Evolutionary conservation across 495 filamentous ascomycete species (phyloP), one percentile per base, ranked within the genome.

Genomic region (Trichoderma virens): DNA sequence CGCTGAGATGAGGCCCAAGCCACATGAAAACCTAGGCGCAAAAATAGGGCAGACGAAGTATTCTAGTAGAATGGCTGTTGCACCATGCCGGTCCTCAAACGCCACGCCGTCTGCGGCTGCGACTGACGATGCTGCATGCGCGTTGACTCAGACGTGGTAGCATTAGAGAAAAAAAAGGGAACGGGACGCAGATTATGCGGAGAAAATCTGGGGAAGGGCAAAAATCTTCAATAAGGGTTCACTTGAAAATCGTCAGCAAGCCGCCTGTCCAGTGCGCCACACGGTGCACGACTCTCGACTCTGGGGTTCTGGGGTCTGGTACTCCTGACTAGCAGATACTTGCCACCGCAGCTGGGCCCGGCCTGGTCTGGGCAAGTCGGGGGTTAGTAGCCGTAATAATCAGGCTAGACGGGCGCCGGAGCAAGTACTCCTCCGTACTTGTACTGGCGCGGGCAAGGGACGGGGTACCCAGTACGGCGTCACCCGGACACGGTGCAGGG

Each of bases 151-250:
- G 28, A 27, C n/a, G 25, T 56, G 51, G 51, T 30, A 30, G 23
- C 6, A 45, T 7, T 56, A 13, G 11, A 30, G 9, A 23, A 30
- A 56, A 30, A 28, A 56, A 56, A 56, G 16, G 27, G 23, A 30
- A 27, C 51, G 27, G 27, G 27, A 16, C 51, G 51, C 45, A 25
- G 20, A 56, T 27, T 56, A 56, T 56, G 51, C 51, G 51, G 51
- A 56, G 51, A 56, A 56, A 56, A 56, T 30, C 51, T 56, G 51
- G 51, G 51, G 51, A 56, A 56, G 25, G n/a, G 25, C 23, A 56
- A 23, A 45, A 45, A 45, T 5, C 5, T 5, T 5, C 7, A 56
- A 56, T 9, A 56, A 56, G 16, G 16, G 45, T 5, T 20, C 20
- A 20, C 7, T 7, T 51, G 51, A 23, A 27, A 28, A 28, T 47